Percentiles rank a stretch among this genome's conserved stretches.
Conservation (phyloP, 164 flowering plant genomes). For the Piper betle region DNA sequence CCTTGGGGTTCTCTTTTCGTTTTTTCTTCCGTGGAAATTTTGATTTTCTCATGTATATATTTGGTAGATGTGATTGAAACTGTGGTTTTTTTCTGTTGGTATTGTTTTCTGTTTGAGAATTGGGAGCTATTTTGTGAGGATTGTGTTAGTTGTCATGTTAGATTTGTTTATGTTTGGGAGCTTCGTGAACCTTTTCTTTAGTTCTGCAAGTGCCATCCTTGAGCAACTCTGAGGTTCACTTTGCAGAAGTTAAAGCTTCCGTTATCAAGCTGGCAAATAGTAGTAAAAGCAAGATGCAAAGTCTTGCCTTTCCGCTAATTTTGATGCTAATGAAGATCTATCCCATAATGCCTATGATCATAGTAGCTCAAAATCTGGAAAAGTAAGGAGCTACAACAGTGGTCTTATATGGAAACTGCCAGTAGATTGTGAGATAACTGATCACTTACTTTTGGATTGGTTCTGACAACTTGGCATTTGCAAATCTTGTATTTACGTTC, state of each 20-base stretch:
- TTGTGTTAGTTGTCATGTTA: too few species aligned
- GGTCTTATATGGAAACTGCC: constrained; percentile 74
- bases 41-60: too few species aligned
- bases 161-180: too few species aligned
- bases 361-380: constrained; percentile 2
- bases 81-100: too few species aligned
- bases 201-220: constrained; percentile 49
- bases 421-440: constrained; percentile 47
- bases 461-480: constrained; percentile 66
- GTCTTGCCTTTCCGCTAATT: constrained; percentile 9
- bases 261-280: constrained; percentile 32
- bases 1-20: constrained; percentile 36
- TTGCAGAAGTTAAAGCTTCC: constrained; percentile 43
- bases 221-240: constrained; percentile 16
- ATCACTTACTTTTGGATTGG: constrained; percentile 78
- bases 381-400: constrained; percentile 33
- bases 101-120: too few species aligned
- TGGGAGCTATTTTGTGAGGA: too few species aligned
- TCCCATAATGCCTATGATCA: background rate
- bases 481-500: constrained; percentile 65
- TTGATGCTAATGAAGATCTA: constrained; percentile 13
- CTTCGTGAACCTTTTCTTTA: too few species aligned
- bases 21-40: background rate
- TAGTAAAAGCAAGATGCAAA: constrained; percentile 9
- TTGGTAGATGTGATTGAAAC: too few species aligned